Evolutionary conservation across 2,329 filamentous ascomycete species (phyloP), one percentile per base, ranked within the genome.

Genomic region (Alternaria triticimaculans): DNA sequence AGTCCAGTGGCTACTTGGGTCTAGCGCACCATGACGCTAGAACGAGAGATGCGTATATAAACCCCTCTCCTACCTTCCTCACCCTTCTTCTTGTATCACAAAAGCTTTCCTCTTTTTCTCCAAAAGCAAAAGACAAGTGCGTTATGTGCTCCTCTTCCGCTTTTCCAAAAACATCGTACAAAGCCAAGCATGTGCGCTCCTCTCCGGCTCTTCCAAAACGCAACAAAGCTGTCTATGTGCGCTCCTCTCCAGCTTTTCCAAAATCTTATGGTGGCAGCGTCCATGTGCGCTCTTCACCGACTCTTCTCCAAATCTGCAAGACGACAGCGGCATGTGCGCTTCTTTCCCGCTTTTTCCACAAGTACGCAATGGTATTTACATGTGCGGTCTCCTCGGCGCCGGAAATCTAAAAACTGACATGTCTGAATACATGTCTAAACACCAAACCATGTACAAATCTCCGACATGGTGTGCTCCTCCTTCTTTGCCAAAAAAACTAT

Each of bases 361-460:
- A 30, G 2, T 14, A 14, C 0, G 7, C 1, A 5, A 30, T 14
- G 2, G 0, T 3, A 5, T 14, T 14, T 0, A 0, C 2, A 28
- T 41, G 33, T 41, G 37, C n/a, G 37, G 37, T 41, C 37, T 41
- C 1, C 37, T 41, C n/a, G 15, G 1, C 15, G 7, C 33, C 0
- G 9, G 8, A 37, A 37, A 15, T 3, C 0, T 14, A 37, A n/a
- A n/a, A 2, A 0, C 33, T 9, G 33, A 9, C 3, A 1, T 0
- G 2, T n/a, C 14, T 37, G 15, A 8, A n/a, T n/a, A 37, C 33
- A 37, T n/a, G 33, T 37, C 33, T 37, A 0, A 37, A n/a, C 14
- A 15, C 14, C 14, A 37, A 37, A 37, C 7, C 30, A 15, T 5
- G 4, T 8, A 8, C 14, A 15, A 37, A 37, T 8, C 7, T 15